Conservation (phyloP, 441 rosid species). For the Rhodomyrtus psidioides region DNA sequence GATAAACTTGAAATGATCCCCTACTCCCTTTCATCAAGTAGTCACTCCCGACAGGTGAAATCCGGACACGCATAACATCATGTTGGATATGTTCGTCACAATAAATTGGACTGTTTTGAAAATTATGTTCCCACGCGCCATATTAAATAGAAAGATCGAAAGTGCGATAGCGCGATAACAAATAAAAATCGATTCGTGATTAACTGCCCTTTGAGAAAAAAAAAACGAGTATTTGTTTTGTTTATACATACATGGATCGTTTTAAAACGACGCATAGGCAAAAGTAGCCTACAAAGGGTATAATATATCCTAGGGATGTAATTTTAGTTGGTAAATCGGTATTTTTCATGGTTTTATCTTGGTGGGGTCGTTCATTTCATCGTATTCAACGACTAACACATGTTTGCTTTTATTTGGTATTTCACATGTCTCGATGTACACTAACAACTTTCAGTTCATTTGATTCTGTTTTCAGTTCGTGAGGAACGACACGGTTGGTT, state of each 20-base stretch:
- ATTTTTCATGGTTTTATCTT: rapidly evolving
- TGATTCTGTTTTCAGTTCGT: neutral
- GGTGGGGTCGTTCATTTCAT: neutral
- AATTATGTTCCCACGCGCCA: neutral
- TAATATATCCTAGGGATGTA: too few species aligned
- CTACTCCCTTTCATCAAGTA: too few species aligned
- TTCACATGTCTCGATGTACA: neutral
- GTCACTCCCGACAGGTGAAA: neutral
- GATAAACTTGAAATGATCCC: neutral
- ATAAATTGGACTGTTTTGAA: neutral
- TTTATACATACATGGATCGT: rapidly evolving
- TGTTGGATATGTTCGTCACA: neutral
- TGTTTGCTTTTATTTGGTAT: neutral
- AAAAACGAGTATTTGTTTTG: rapidly evolving
- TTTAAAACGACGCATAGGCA: neutral
- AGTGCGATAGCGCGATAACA: too few species aligned
- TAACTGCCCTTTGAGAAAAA: too few species aligned
- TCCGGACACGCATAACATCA: neutral
- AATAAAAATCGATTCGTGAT: neutral
- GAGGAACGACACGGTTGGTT: neutral
- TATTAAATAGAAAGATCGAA: neutral
- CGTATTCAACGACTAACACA: rapidly evolving
- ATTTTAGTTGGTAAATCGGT: neutral
- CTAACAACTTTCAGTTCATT: neutral
- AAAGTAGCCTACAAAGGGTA: rapidly evolving